Conservation (phyloP, 805 yeast species). For the Cyberlindnera mrakii region DNA sequence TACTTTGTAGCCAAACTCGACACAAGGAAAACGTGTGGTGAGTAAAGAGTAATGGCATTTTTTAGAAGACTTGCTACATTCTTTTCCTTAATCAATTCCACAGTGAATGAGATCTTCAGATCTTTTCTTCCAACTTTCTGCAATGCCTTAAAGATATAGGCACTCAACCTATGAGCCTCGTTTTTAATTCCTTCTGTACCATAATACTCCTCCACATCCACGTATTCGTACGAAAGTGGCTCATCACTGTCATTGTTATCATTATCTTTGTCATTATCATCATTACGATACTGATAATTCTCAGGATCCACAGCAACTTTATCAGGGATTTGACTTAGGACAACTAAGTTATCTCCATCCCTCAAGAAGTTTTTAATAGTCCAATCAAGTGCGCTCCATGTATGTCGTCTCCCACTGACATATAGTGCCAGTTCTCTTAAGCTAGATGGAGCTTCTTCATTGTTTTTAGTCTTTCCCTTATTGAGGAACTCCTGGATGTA, state of each 20-base stretch:
- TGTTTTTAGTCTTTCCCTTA: not conserved
- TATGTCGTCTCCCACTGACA: conserved; percentile 18
- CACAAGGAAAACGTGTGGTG: conserved; percentile 17
- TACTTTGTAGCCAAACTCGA: conserved; percentile 13
- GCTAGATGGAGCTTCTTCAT: conserved; percentile 11
- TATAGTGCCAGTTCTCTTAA: conserved; percentile 19
- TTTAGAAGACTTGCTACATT: conserved; percentile 10
- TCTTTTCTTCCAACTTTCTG: conserved; percentile 7
- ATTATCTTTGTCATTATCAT: not conserved
- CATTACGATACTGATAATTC: conserved; percentile 1
- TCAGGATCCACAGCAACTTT: conserved; percentile 6
- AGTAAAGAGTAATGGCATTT: conserved; percentile 13
- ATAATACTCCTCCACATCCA: conserved; percentile 10
- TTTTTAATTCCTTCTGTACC: conserved; percentile 8
- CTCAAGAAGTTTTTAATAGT: conserved; percentile 12
- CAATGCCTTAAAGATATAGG: conserved; percentile 12
- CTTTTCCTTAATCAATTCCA: conserved; percentile 20
- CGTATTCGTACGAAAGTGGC: conserved; percentile 6
- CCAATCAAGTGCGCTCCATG: conserved; percentile 23
- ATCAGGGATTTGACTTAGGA: conserved; percentile 17
- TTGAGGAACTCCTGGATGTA: conserved; percentile 6
- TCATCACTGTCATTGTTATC: conserved; percentile 1
- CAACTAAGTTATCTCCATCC: conserved; percentile 22
- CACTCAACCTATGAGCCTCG: conserved; percentile 10
- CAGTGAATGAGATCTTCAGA: conserved; percentile 16